Conservation (phyloP, 2,329 filamentous ascomycete species). For the Aaosphaeria arxii region DNA sequence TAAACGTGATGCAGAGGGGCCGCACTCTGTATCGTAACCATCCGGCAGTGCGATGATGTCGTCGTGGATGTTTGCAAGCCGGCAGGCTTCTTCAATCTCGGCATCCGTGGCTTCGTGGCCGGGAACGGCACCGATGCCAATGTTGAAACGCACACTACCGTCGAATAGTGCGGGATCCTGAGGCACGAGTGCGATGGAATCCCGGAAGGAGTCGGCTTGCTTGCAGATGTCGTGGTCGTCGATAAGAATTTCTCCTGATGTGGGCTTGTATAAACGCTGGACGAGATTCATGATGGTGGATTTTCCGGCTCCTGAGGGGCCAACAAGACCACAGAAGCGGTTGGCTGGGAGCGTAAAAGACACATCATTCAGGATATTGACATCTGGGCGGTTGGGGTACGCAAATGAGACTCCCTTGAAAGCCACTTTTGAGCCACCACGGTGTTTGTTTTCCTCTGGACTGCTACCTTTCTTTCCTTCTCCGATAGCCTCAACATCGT, state of each 20-base stretch:
- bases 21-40: slow-evolving; percentile 30
- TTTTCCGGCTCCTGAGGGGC: slow-evolving; percentile 67
- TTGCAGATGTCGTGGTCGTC: slow-evolving; percentile 31
- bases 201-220: slow-evolving; percentile 24
- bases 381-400: slow-evolving; percentile 37
- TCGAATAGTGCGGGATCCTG: slow-evolving; percentile 33
- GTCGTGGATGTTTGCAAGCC: slow-evolving; percentile 55
- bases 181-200: slow-evolving; percentile 31
- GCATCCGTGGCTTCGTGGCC: slow-evolving; percentile 19
- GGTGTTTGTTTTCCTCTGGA: no score
- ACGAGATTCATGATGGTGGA: slow-evolving; percentile 67
- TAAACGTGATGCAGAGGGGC: slow-evolving; percentile 30
- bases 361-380: slow-evolving; percentile 30
- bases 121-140: slow-evolving; percentile 23
- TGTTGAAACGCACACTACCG: slow-evolving; percentile 36
- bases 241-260: slow-evolving; percentile 18
- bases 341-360: slow-evolving; percentile 26
- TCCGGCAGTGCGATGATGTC: slow-evolving; percentile 37
- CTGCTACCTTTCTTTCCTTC: no score
- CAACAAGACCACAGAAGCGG: slow-evolving; percentile 59
- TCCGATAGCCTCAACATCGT: no score
- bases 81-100: slow-evolving; percentile 55
- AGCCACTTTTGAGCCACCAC: slow-evolving; percentile 3
- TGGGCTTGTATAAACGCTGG: slow-evolving; percentile 56
- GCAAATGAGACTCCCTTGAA: slow-evolving; percentile 25